A percentile compares a stretch with the other conserved stretches of the same genome.
phyloP scores from a whole-genome alignment of 495 filamentous ascomycete genomes.

The Bathelium albidoporum region DNA sequence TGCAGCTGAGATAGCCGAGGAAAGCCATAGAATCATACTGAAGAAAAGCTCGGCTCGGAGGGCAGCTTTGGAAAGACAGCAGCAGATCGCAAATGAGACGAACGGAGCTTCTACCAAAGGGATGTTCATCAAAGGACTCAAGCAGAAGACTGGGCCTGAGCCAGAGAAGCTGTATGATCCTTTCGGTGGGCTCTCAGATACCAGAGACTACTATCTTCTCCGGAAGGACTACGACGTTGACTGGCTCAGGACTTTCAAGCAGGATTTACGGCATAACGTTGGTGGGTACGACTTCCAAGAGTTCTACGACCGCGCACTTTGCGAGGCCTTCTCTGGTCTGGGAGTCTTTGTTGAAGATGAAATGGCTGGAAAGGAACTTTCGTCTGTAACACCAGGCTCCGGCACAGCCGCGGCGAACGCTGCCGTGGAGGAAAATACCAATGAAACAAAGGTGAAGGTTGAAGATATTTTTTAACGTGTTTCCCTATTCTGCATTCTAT shows the following conservation, averaged over 20 bases:
- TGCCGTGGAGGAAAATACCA: neutral
- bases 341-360: conserved; percentile 79
- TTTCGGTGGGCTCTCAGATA: conserved; percentile 63
- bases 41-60: conserved; percentile 47
- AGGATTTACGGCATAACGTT: conserved; percentile 50
- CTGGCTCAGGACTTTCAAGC: conserved; percentile 53
- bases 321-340: conserved; percentile 83
- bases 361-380: conserved; percentile 37
- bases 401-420: neutral
- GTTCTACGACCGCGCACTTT: conserved; percentile 67
- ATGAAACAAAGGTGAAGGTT: neutral
- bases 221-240: conserved; percentile 52
- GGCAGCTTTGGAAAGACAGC: conserved; percentile 23
- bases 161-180: conserved; percentile 79
- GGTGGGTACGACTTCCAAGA: conserved; percentile 76
- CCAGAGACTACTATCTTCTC: conserved; percentile 59
- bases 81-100: conserved; percentile 24
- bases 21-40: conserved; percentile 53
- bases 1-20: conserved; percentile 41
- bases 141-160: conserved; percentile 47
- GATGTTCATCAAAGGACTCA: conserved; percentile 66
- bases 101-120: conserved; percentile 23
- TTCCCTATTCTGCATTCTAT: neutral
- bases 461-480: neutral
- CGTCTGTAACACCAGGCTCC: conserved; percentile 10